Conservation (phyloP, 2,329 filamentous ascomycete genomes). For the Didymella keratinophila region DNA sequence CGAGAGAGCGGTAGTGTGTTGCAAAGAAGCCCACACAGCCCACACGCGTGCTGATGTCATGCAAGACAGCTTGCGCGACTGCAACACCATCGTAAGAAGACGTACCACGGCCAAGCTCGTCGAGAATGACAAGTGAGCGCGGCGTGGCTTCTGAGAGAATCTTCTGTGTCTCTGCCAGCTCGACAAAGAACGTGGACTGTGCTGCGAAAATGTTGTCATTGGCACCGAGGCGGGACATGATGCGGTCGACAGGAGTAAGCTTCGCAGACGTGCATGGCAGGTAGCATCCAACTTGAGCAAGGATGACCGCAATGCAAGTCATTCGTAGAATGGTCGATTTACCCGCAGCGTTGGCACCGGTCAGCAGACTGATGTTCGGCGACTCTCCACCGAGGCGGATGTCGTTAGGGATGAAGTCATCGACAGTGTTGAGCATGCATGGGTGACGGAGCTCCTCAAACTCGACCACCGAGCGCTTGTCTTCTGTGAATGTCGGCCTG, state of each 20-base stretch:
- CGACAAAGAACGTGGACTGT: conserved; percentile 98
- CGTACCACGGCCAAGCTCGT: conserved; percentile 94
- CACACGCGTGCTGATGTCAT: conserved; percentile 91
- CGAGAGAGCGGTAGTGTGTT: conserved; percentile 94
- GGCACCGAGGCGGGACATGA: conserved; percentile 97
- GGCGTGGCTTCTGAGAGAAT: conserved; percentile 94
- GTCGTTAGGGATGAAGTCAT: conserved; percentile 97
- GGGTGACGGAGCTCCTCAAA: conserved; percentile 93
- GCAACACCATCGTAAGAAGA: conserved; percentile 96
- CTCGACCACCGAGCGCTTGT: conserved; percentile 85
- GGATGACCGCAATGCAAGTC: conserved; percentile 96
- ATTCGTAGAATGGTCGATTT: conserved; percentile 97
- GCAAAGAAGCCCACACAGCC: conserved; percentile 97
- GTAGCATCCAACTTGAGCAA: conserved; percentile 95
- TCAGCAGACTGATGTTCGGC: conserved; percentile 88
- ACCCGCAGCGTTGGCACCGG: conserved; percentile 94
- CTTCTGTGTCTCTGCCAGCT: conserved; percentile 97
- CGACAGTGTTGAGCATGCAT: conserved; percentile 87
- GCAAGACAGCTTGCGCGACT: conserved; percentile 95
- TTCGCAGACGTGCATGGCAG: conserved; percentile 83
- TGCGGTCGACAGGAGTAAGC: conserved; percentile 91
- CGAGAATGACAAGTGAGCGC: conserved; percentile 92
- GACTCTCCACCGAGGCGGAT: conserved; percentile 81
- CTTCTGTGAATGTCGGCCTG: conserved; percentile 84
- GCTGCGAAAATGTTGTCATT: conserved; percentile 99